Base-by-base conservation (phyloP, 441 rosid species). In the Rhodomyrtus psidioides region DNA sequence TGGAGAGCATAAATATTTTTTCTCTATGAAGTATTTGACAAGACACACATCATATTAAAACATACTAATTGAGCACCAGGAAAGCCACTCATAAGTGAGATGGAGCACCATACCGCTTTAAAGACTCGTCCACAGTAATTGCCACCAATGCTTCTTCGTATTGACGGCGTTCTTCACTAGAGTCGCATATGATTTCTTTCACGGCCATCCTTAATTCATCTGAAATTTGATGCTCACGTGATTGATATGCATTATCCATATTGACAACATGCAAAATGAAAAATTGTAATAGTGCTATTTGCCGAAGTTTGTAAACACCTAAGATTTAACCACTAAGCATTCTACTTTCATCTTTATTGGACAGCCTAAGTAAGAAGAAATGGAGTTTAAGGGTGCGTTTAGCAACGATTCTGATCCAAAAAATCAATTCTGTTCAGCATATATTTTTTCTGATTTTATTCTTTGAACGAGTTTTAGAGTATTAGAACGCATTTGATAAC, bases 151-250 rank as follows among this genome's bases (percentile, higher is more conserved):
- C 99, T 84, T 93, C 97, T 91, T 96, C 95, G 82, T 94, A 93
- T 84, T 89, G 94, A 34, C 84, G 92, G 21, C 93, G 91, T 87
- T 96, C 97, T 53, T 90, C 91, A 4, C 87, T 82, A 85, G 90
- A 90, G 74, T 94, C 94, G 85, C 98, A 97, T 57, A 97, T 88
- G 83, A 94, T 88, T 89, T 97, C 98, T 90, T 96, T 97, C 88
- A 95, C 99, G 76, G 98, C 98, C 96, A 92, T 92, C 83, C 97
- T 88, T 86, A 97, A 87, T 70, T 94, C 96, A 94, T 97, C 97
- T 97, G 87, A 89, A 84, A 8, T 85, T 53, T 81, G 49, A 85
- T 58, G 44, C 83, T 70, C 49, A 58, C 1, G 14, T 24, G n/a
- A 65, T 81, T 75, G 58, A 55, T 82, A 62, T 15, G 82, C 42